Conservation (phyloP, 116 monocot genomes). For the Trichopus zeylanicus region DNA sequence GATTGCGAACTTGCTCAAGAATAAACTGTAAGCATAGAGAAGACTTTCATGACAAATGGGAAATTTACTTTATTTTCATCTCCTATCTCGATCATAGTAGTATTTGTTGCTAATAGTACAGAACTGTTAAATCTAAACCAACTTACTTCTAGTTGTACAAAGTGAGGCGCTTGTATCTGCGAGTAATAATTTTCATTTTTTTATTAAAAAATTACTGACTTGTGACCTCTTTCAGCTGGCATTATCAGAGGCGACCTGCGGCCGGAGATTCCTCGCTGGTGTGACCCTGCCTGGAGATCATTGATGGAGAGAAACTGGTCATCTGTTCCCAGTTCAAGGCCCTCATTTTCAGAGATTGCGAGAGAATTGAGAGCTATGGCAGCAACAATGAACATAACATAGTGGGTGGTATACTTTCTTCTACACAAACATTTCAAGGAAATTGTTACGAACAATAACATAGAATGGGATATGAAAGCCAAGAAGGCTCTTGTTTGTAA, state of each 20-base stretch:
- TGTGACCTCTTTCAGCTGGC: slow-evolving; percentile 13
- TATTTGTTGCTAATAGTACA: too few species aligned
- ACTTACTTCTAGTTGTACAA: too few species aligned
- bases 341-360: slow-evolving; percentile 80
- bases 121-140: too few species aligned
- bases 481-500: not conserved
- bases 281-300: slow-evolving; percentile 92
- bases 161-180: too few species aligned
- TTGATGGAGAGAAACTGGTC: slow-evolving; percentile 93
- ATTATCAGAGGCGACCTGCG: slow-evolving; percentile 70
- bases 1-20: too few species aligned
- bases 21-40: too few species aligned
- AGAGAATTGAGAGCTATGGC: slow-evolving; percentile 88
- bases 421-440: not conserved
- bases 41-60: too few species aligned
- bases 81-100: too few species aligned
- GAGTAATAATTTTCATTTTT: too few species aligned
- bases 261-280: slow-evolving; percentile 82
- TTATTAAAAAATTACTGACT: not conserved
- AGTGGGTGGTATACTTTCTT: not conserved
- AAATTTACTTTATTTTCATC: too few species aligned
- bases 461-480: not conserved
- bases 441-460: not conserved
- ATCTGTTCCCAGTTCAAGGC: slow-evolving; percentile 53
- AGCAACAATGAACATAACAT: slow-evolving; percentile 78